A percentile compares a stretch with the other conserved stretches of the same genome.
phyloP scores from a whole-genome alignment of 1,284 basidiomycete genomes.

The Meira miltonrushii region DNA sequence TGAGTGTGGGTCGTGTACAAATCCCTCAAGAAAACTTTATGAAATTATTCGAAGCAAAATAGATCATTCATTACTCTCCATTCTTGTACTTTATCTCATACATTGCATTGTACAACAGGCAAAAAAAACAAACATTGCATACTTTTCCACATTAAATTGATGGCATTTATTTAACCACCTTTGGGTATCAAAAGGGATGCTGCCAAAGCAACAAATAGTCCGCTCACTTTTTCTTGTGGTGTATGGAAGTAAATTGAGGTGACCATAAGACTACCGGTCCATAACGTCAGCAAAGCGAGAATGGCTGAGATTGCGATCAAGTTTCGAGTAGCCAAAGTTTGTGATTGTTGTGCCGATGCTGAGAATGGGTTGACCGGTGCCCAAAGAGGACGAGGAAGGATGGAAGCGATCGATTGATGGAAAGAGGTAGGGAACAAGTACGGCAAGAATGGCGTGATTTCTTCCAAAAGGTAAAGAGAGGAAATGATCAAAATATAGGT shows the following conservation, averaged over 20 bases:
- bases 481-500: constrained; percentile 83
- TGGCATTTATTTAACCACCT: constrained; percentile 4
- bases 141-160: background rate
- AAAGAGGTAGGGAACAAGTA: constrained; percentile 22
- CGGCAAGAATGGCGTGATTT: constrained; percentile 59
- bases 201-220: constrained; percentile 56
- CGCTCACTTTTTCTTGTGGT: constrained; percentile 77
- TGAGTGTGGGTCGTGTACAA: constrained; percentile 44
- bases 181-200: constrained; percentile 42
- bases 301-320: constrained; percentile 16
- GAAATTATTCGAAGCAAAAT: constrained; percentile 21
- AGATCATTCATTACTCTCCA: background rate
- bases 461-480: constrained; percentile 72
- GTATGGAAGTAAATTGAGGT: constrained; percentile 89
- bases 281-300: constrained; percentile 62
- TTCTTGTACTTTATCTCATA: background rate
- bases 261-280: constrained; percentile 70
- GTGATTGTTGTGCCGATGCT: background rate
- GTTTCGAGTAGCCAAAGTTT: constrained; percentile 9
- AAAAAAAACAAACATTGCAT: background rate
- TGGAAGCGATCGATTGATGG: constrained; percentile 52
- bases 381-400: constrained; percentile 11
- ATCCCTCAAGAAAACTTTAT: constrained; percentile 36
- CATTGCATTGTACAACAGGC: background rate
- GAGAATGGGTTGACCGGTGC: constrained; percentile 18